A percentile compares a stretch with the other conserved stretches of the same genome.
These are phyloP conservation scores for Beauveria varroae DNA, from an alignment of 2,329 filamentous ascomycete genomes.

Conservation along the genomic window DNA sequence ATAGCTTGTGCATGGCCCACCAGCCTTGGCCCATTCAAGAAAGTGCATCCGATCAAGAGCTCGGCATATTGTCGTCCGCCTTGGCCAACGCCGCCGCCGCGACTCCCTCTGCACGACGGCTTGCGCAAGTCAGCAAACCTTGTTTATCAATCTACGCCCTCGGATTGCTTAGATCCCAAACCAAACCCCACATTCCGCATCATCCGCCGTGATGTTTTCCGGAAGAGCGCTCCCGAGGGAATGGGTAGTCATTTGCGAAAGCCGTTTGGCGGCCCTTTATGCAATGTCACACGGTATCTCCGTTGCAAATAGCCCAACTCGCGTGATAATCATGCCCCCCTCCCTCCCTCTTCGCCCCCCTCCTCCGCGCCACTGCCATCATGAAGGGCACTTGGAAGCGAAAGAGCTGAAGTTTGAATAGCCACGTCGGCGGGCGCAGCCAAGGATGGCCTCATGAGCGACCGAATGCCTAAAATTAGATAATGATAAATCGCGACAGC, in stretches of 20 bases:
- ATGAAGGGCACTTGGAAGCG: background rate
- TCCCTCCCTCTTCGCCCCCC: background rate
- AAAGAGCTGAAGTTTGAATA: background rate
- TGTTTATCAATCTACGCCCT: background rate
- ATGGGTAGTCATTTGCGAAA: background rate
- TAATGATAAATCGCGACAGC: background rate
- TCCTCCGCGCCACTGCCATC: background rate
- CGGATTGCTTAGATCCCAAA: background rate
- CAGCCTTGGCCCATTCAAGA: background rate
- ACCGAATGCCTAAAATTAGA: conserved; percentile 3
- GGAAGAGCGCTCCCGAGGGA: background rate
- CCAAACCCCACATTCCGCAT: background rate
- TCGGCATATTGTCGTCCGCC: no score
- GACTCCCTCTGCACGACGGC: background rate
- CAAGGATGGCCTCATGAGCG: background rate
- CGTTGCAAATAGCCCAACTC: background rate
- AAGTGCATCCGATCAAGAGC: background rate
- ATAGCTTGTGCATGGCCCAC: background rate
- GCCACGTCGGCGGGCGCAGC: background rate
- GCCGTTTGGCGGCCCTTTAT: background rate
- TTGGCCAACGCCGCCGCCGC: background rate
- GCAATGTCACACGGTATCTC: background rate
- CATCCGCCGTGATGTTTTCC: background rate
- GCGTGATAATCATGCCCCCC: background rate
- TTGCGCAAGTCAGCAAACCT: background rate